Base-by-base conservation (phyloP, 2,329 filamentous ascomycete genomes). In the Alternaria tenuissima region DNA sequence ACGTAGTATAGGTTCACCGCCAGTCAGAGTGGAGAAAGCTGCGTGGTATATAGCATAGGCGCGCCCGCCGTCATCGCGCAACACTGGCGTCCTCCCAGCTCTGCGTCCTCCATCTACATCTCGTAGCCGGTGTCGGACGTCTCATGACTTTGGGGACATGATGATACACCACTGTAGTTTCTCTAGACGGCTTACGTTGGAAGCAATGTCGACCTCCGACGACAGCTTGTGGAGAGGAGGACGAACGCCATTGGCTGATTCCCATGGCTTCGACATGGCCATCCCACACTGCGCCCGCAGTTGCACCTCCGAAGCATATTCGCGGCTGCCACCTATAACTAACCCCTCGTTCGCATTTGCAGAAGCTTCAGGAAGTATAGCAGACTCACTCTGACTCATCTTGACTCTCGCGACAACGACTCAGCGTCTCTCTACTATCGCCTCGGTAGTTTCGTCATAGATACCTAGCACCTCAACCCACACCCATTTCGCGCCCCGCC, bases 391-490 rank as follows among this genome's bases (percentile, higher is more conserved):
- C 60, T 69, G 65, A 68, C 66, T 69, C 70, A 70, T 54, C 57
- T 22, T 55, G 22, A 51, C 52, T 41, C 49, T 60, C 53, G 61
- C 62, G 55, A 63, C 63, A 38, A 52, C 61, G 52, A 54, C 55
- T 34, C 58, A 52, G 38, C 57, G 30, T 57, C 57, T 55, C 57
- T 20, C 55, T 54, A n/a, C 56, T 55, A 62, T 69, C 72, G 64
- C 68, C 69, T 69, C 68, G 65, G 67, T 61, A 67, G 63, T 64
- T 71, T 75, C 74, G 71, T 76, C 74, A 76, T 74, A 61, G 69
- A 72, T 51, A 58, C 52, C 44, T 49, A 63, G 42, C 46, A 69
- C 63, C 64, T 49, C 56, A 57, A 49, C 61, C 64, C 70, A 57
- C 57, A 67, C 55, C 49, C 59, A 41, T 57, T 58, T 56, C 60